Conservation (phyloP, 306 rosid species). For the Lablab purpureus region DNA sequence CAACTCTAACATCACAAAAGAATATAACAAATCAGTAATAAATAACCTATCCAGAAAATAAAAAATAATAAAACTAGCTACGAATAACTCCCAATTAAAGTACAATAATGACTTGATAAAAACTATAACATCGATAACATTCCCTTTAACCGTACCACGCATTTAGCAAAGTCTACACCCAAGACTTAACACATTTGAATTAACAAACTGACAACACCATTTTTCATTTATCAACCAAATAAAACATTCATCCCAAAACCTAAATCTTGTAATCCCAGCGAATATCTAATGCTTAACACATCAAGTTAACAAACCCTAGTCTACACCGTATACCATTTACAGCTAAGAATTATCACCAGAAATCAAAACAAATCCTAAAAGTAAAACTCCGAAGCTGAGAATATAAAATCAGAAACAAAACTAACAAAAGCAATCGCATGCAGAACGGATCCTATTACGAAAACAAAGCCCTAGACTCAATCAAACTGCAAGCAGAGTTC, state of each 20-base stretch:
- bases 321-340: not conserved
- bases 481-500: not conserved
- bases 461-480: constrained; percentile 43
- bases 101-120: not conserved
- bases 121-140: not conserved
- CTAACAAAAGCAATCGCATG: constrained; percentile 16
- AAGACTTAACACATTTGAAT: not conserved
- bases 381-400: not conserved
- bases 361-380: not conserved
- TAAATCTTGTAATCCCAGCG: not conserved
- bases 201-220: not conserved
- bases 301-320: constrained; percentile 1
- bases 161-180: constrained; percentile 21
- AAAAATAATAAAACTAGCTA: not conserved
- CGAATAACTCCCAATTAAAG: not conserved
- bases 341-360: not conserved
- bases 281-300: not conserved
- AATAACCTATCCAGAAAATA: not conserved
- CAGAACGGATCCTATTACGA: constrained; percentile 39
- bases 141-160: not conserved
- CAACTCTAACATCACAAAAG: constrained; percentile 47
- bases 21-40: not conserved
- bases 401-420: constrained; percentile 22
- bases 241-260: constrained; percentile 10
- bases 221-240: not conserved